Evolutionary conservation across 805 yeast species (phyloP), one percentile per base, ranked within the genome.

Genomic region (Huiozyma naganishii): DNA sequence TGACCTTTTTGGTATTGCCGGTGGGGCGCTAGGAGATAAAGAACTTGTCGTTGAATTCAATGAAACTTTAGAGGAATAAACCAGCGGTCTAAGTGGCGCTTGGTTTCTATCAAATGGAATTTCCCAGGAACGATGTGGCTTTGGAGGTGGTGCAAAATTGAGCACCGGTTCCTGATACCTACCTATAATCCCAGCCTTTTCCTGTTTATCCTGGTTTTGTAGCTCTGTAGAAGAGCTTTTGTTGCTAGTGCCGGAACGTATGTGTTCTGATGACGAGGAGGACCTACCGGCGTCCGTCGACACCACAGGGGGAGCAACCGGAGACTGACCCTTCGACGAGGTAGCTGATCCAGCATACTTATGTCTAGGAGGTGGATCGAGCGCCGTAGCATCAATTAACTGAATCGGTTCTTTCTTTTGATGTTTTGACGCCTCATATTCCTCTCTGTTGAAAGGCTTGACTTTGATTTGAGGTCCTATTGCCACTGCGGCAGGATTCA

Each of bases 121-220:
- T 17, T 17, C 23, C 23, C 23, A 2, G 23, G 23, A 17, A 17
- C 56, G 32, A 49, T 48, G 50, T 51, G 71, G 45, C 61, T 55
- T 63, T 56, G 69, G 58, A 4, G 76, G 76, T 13, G 75, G 73
- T 4, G 70, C 67, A 42, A 61, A 63, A 35, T 9, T 63, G 48
- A 43, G 68, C 57, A 30, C 59, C 28, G 45, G 44, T 13, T 47
- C 50, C 9, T 44, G 42, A 37, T 48, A 51, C 9, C 32, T 52
- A 0, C 71, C 71, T 4, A 70, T 55, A 36, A 70, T 29, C 10
- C 29, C 36, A 5, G 43, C 7, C 23, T 35, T 9, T 12, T 35
- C 39, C 17, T 6, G n/a, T 33, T 36, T 17, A 13, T 36, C 28
- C 61, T 56, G n/a, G 59, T 35, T 29, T 52, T 50, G 54, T 61